These are phyloP conservation scores for Eimeria acervulina DNA, from an alignment of 169 alveolate species.

Conservation along the genomic window DNA sequence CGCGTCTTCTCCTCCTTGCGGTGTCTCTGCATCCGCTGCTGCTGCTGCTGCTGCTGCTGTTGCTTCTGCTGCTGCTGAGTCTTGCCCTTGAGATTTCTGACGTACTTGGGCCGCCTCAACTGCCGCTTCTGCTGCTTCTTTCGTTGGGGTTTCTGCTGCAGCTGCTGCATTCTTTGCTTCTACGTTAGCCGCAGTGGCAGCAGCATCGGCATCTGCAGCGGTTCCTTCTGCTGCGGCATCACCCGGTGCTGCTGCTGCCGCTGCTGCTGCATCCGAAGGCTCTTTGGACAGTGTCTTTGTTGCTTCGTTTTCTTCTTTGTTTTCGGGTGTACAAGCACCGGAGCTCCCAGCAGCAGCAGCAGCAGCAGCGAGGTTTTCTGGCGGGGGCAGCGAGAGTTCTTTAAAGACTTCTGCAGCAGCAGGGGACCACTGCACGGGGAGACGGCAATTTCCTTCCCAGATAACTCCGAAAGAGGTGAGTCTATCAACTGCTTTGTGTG, in stretches of 20 bases:
- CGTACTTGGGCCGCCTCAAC: not conserved
- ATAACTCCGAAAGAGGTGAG: conserved; percentile 77
- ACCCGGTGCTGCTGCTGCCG: not conserved
- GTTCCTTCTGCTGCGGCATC: not conserved
- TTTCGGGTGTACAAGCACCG: not conserved
- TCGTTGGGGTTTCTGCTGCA: not conserved
- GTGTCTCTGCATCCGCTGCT: not conserved
- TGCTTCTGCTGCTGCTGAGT: not conserved
- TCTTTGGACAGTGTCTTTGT: not conserved
- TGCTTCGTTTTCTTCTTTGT: not conserved
- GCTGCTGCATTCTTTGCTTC: not conserved
- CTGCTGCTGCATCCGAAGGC: not conserved
- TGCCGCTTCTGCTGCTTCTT: not conserved
- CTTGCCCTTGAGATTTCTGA: not conserved
- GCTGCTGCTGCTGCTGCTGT: not conserved
- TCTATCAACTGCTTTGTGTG: conserved; percentile 57
- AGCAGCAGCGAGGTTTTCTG: not conserved
- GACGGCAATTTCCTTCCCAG: conserved; percentile 74
- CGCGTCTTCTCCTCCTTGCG: not conserved
- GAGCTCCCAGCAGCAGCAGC: not conserved
- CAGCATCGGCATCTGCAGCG: not conserved
- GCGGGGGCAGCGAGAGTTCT: conserved; percentile 34
- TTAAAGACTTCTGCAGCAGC: conserved; percentile 54
- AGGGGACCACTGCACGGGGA: conserved; percentile 81
- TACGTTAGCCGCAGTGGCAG: not conserved